Conservation (phyloP, 2,329 filamentous ascomycete species). For the Onygenales sp. region DNA sequence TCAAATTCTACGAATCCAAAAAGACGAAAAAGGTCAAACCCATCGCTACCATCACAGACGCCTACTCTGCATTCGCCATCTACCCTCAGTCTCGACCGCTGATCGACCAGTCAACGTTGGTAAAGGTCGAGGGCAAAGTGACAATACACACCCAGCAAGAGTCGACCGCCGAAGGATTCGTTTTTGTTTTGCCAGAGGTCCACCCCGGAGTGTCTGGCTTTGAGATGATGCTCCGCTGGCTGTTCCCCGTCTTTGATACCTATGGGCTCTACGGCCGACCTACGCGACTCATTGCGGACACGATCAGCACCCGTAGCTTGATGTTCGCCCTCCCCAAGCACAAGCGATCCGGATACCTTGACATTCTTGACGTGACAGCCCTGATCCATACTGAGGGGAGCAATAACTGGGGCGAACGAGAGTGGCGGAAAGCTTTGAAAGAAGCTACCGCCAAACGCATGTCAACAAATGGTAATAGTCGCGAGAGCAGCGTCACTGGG, state of each 20-base stretch:
- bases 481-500: conserved; percentile 55
- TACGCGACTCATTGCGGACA: conserved; percentile 74
- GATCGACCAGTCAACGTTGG: conserved; percentile 85
- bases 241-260: conserved; percentile 90
- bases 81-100: conserved; percentile 91
- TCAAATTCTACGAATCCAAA: conserved; percentile 93
- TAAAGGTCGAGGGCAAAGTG: conserved; percentile 88
- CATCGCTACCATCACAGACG: conserved; percentile 84
- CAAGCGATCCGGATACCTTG: conserved; percentile 79
- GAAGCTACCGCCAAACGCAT: conserved; percentile 58
- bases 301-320: conserved; percentile 73
- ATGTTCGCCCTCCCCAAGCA: conserved; percentile 98
- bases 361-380: conserved; percentile 72
- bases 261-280: conserved; percentile 89
- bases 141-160: conserved; percentile 74
- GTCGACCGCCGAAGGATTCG: conserved; percentile 64
- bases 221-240: conserved; percentile 85
- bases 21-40: conserved; percentile 85
- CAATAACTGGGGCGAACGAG: conserved; percentile 67
- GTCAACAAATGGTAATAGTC: conserved; percentile 32
- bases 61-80: conserved; percentile 86
- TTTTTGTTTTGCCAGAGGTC: conserved; percentile 95
- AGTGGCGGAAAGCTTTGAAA: conserved; percentile 85
- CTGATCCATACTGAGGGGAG: conserved; percentile 73
- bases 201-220: conserved; percentile 89